Conservation (phyloP, 176 grass and related monocot genomes). For the Cenchrus purpureus region DNA sequence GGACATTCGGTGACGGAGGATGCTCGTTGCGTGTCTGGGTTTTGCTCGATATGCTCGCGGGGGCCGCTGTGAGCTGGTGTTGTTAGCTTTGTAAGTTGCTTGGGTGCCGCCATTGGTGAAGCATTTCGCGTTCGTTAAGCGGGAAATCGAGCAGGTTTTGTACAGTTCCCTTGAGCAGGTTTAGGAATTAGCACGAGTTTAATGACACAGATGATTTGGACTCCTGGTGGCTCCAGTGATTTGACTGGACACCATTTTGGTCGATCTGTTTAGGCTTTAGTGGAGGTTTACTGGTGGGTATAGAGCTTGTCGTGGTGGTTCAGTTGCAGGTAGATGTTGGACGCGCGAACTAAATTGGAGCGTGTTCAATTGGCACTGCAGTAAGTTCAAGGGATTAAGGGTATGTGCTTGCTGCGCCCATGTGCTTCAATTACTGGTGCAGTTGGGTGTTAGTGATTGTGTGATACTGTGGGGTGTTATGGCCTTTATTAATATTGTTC, state of each 20-base stretch:
- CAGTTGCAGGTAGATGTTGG: background rate
- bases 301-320: background rate
- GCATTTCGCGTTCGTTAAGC: background rate
- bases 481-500: conserved; percentile 23
- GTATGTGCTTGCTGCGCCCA: background rate
- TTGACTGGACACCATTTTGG: background rate
- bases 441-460: background rate
- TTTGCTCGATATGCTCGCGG: background rate
- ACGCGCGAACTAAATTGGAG: background rate
- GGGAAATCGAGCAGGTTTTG: background rate
- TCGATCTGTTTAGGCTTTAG: background rate
- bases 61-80: background rate
- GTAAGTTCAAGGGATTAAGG: background rate
- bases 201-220: background rate
- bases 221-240: background rate
- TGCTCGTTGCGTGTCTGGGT: background rate
- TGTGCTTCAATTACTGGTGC: background rate
- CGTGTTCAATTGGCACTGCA: background rate
- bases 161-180: background rate
- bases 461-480: background rate
- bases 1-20: too few species aligned
- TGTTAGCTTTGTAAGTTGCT: background rate
- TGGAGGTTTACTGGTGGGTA: background rate
- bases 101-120: conserved; percentile 11
- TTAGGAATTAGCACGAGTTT: background rate